Percentiles rank a stretch among this genome's conserved stretches.
Evolutionary conservation across 148 eudicot genomes (phyloP).

Genomic region (Vaccinium macrocarpon): DNA sequence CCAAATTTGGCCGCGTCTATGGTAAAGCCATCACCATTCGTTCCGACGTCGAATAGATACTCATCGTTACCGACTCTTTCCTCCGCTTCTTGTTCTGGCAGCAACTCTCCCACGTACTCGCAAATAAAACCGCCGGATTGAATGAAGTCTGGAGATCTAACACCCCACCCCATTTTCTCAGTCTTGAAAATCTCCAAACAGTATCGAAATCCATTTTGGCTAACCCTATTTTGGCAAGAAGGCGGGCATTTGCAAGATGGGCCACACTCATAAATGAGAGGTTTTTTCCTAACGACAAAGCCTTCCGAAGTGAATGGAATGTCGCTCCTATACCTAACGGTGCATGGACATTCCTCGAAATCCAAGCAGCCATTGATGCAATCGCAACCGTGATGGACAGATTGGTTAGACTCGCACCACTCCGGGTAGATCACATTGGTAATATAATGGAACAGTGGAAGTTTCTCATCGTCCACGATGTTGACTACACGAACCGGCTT

Average conservation of each 20-base stretch:
- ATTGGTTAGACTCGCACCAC: neutral
- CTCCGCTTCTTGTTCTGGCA: conserved; percentile 33
- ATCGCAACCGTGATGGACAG: conserved; percentile 26
- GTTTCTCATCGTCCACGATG: conserved; percentile 19
- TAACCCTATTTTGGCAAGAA: conserved; percentile 29
- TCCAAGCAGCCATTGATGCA: conserved; percentile 35
- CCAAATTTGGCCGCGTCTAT: conserved; percentile 35
- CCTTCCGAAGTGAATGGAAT: conserved; percentile 31
- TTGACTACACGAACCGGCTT: conserved; percentile 27
- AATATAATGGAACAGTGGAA: conserved; percentile 24
- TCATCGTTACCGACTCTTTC: conserved; percentile 23
- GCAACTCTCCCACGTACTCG: conserved; percentile 39
- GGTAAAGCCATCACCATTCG: conserved; percentile 14
- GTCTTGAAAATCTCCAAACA: conserved; percentile 29
- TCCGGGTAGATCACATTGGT: conserved; percentile 28
- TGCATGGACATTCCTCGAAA: conserved; percentile 24
- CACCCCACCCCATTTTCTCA: conserved; percentile 34
- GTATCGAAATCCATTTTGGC: conserved; percentile 24
- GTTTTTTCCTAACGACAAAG: conserved; percentile 13
- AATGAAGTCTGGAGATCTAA: conserved; percentile 30
- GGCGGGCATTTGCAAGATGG: conserved; percentile 32
- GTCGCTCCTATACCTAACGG: conserved; percentile 31
- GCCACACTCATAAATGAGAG: conserved; percentile 40
- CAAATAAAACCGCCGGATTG: conserved; percentile 40
- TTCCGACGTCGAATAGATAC: conserved; percentile 33